A percentile compares a stretch with the other conserved stretches of the same genome.
These are phyloP conservation scores for Cornus controversa DNA, from an alignment of 148 eudicot species.

Conservation along the genomic window DNA sequence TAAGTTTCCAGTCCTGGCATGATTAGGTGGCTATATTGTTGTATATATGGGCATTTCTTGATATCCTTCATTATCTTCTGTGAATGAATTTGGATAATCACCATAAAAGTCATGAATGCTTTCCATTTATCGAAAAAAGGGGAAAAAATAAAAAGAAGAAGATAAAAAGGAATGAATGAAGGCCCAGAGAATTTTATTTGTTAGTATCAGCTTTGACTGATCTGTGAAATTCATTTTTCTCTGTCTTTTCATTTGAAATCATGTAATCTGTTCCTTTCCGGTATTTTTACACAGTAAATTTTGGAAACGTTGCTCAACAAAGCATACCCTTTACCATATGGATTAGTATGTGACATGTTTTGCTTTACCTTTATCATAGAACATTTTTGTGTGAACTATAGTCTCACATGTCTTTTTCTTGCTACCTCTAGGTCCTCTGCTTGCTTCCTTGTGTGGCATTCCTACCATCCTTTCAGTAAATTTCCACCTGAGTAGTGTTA, in stretches of 20 bases:
- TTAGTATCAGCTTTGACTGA: neutral
- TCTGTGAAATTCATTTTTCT: neutral
- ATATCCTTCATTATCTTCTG: neutral
- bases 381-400: neutral
- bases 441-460: neutral
- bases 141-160: neutral
- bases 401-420: neutral
- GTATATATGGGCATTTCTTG: neutral
- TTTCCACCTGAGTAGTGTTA: neutral
- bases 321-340: neutral
- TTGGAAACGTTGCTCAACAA: neutral
- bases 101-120: neutral
- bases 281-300: neutral
- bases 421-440: neutral
- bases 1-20: neutral
- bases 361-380: neutral
- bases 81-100: neutral
- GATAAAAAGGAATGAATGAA: neutral
- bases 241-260: neutral
- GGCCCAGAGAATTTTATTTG: neutral
- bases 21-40: constrained; percentile 3
- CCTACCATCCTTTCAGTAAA: neutral
- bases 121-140: neutral
- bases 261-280: neutral
- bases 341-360: neutral